phyloP scores from a whole-genome alignment of 148 eudicot species.

The Rhododendron ovatum region DNA sequence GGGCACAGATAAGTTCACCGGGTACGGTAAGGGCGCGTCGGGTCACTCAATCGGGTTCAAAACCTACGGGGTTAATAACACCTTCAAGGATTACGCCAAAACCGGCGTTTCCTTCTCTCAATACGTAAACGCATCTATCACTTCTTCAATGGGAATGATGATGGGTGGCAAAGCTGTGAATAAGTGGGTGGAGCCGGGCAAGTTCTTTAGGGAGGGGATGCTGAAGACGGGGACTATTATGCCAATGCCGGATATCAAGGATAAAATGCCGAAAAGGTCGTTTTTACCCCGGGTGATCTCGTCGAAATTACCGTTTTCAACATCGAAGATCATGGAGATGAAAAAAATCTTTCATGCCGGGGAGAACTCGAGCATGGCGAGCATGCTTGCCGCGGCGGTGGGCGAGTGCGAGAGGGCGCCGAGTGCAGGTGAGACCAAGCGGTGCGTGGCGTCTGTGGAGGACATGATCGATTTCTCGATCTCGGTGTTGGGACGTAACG shows the following conservation, averaged over 20 bases:
- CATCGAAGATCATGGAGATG: constrained; percentile 18
- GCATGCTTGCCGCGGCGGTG: constrained; percentile 32
- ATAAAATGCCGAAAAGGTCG: constrained; percentile 49
- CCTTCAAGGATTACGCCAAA: constrained; percentile 37
- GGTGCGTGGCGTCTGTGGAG: constrained; percentile 45
- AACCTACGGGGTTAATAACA: constrained; percentile 25
- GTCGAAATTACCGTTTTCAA: constrained; percentile 40
- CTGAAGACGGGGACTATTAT: constrained; percentile 34
- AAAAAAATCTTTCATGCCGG: constrained; percentile 36
- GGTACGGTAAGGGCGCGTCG: constrained; percentile 34
- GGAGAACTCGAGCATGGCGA: constrained; percentile 46
- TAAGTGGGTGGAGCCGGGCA: constrained; percentile 53
- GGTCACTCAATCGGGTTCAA: constrained; percentile 31
- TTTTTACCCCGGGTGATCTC: constrained; percentile 39
- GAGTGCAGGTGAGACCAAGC: constrained; percentile 42
- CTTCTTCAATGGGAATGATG: background rate
- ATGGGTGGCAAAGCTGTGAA: constrained; percentile 24
- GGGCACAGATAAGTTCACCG: constrained; percentile 44
- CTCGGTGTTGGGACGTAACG: constrained; percentile 38
- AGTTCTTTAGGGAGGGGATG: constrained; percentile 42
- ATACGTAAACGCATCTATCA: constrained; percentile 17
- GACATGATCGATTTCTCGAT: constrained; percentile 54
- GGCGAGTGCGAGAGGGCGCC: constrained; percentile 49
- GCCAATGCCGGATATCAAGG: constrained; percentile 57
- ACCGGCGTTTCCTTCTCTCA: constrained; percentile 22